Evolutionary conservation across 202 grass and related monocot species (phyloP).

Genomic region (Carex sylvatica): DNA sequence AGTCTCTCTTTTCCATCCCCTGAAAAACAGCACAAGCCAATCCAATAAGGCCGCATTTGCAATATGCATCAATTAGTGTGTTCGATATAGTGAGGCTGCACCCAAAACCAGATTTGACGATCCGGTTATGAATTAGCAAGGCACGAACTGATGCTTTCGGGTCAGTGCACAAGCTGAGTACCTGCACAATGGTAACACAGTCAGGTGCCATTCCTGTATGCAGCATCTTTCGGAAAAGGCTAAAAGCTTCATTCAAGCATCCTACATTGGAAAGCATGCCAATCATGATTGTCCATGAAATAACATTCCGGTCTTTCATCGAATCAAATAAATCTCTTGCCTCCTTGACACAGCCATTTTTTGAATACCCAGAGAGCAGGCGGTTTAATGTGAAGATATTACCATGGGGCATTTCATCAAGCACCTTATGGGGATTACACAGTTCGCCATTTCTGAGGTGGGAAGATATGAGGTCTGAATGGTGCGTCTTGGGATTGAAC

Average conservation of each 20-base stretch:
- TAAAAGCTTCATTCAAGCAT: constrained; percentile 29
- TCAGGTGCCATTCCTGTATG: constrained; percentile 40
- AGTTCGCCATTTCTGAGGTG: constrained; percentile 28
- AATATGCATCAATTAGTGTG: constrained; percentile 80
- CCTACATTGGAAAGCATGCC: constrained; percentile 22
- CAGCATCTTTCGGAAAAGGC: constrained; percentile 57
- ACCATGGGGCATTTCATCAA: constrained; percentile 53
- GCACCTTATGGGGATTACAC: constrained; percentile 32
- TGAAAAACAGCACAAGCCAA: constrained; percentile 40
- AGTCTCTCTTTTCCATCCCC: constrained; percentile 62
- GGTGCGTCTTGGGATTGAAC: constrained; percentile 12
- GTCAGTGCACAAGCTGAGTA: constrained; percentile 39
- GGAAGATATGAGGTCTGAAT: constrained; percentile 16
- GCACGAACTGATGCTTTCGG: constrained; percentile 21
- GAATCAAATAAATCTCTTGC: constrained; percentile 37
- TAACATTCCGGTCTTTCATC: constrained; percentile 25
- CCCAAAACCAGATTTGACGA: constrained; percentile 47
- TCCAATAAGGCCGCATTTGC: constrained; percentile 56
- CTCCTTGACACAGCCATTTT: constrained; percentile 25
- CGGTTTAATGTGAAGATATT: constrained; percentile 46
- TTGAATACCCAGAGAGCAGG: constrained; percentile 51
- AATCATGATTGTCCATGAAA: constrained; percentile 84
- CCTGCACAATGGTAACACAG: constrained; percentile 31
- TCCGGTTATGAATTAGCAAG: constrained; percentile 36
- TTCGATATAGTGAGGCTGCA: constrained; percentile 46